These are phyloP conservation scores for Paspalum notatum DNA, from an alignment of 176 grass and related monocot genomes.

Conservation along the genomic window DNA sequence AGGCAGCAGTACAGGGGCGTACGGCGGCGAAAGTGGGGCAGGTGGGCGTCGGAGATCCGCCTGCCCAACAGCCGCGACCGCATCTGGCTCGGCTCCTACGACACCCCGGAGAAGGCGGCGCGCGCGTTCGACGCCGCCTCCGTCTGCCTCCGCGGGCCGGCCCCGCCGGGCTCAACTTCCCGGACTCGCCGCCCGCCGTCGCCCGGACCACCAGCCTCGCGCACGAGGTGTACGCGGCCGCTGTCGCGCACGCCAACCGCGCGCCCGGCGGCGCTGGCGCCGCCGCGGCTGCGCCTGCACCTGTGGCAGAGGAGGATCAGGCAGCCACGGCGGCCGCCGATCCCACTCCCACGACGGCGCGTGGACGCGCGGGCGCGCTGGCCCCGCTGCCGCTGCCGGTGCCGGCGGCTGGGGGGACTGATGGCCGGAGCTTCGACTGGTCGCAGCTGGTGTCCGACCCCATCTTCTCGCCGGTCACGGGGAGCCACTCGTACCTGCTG, in stretches of 20 bases:
- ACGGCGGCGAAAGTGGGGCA: slow-evolving; percentile 51
- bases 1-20: slow-evolving; percentile 62
- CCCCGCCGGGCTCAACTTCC: slow-evolving; percentile 53
- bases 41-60: slow-evolving; percentile 48
- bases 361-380: too few relatives aligned
- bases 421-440: too few relatives aligned
- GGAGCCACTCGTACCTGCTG: too few relatives aligned
- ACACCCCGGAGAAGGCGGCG: slow-evolving; percentile 60
- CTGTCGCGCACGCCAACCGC: slow-evolving; percentile 31
- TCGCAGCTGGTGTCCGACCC: too few relatives aligned
- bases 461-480: too few relatives aligned
- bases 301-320: too few relatives aligned
- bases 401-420: too few relatives aligned
- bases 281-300: not conserved
- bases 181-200: slow-evolving; percentile 38
- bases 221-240: slow-evolving; percentile 33
- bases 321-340: too few relatives aligned
- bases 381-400: too few relatives aligned
- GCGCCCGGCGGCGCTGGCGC: not conserved
- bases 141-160: slow-evolving; percentile 52
- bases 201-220: slow-evolving; percentile 10
- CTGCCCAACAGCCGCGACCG: slow-evolving; percentile 58
- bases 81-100: slow-evolving; percentile 60
- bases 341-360: too few relatives aligned
- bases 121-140: slow-evolving; percentile 61